Evolutionary conservation across 352 stramenopile genomes (phyloP), one percentile per base, ranked within the genome.

Genomic region (Pythium rhizo-oryzae): DNA sequence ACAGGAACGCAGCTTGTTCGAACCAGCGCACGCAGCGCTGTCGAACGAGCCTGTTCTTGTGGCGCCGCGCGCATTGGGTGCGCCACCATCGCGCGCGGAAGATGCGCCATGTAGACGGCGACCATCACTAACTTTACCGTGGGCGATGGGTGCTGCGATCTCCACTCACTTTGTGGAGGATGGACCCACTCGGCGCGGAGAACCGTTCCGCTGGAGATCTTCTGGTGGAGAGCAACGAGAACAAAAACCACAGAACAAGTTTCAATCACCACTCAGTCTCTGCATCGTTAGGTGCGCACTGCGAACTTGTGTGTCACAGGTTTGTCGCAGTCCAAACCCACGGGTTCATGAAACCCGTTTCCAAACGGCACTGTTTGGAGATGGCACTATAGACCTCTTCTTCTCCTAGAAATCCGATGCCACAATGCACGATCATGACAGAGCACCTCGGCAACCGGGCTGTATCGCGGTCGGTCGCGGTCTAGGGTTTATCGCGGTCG

Each of bases 131-230:
- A 47, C 35, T 24, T 52, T 56, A 56, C 58, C 49, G 30, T 64
- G 46, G 28, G 28, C 28, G 28, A 33, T 33, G 28, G 58, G 24
- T 44, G 30, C 30, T 47, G n/a, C 35, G 54, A 57, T 41, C 43
- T 55, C 58, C 58, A 65, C 43, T 55, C 57, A 55, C 49, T 56
- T 67, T 49, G 50, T 67, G 50, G 37, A 44, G 56, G 41, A 43
- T 60, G 53, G 53, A 23, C 24, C 19, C 33, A 8, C 28, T 33
- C 37, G 23, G 59, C 3, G 11, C 21, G 4, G 1, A 57, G 62
- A 62, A 68, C 53, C n/a, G 62, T 68, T 68, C 62, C 52, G 62
- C 62, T 51, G 62, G 62, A 68, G 62, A 68, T 68, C 62, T 68
- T 68, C 62, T 68, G 62, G 62, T 68, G 51, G 62, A 61, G 62